These are phyloP conservation scores for Suhomyces coccinellae DNA, from an alignment of 1,139 yeast genomes.

Conservation along the genomic window DNA sequence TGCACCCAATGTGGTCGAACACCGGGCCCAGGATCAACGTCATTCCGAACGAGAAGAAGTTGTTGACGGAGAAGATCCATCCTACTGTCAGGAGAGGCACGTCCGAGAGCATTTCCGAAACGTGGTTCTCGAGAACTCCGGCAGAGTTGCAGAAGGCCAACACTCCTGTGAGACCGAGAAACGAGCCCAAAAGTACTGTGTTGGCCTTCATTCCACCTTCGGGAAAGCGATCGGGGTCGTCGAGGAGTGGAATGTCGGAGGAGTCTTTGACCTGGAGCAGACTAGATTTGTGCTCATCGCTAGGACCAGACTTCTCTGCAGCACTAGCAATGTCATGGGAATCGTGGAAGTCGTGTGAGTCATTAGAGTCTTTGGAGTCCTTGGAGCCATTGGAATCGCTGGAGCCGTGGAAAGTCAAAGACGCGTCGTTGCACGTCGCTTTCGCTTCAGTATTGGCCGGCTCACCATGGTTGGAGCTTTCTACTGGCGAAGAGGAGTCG, in stretches of 20 bases:
- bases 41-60: conserved; percentile 31
- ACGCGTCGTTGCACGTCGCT: too few species aligned
- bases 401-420: too few species aligned
- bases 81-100: conserved; percentile 27
- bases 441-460: too few species aligned
- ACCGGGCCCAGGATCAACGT: conserved; percentile 28
- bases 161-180: conserved; percentile 27
- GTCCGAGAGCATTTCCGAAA: conserved; percentile 21
- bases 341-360: background rate
- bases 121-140: conserved; percentile 31
- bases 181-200: conserved; percentile 25
- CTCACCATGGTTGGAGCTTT: too few species aligned
- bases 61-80: conserved; percentile 36
- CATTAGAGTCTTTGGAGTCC: background rate
- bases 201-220: conserved; percentile 28
- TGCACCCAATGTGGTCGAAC: conserved; percentile 27
- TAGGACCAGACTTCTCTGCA: background rate
- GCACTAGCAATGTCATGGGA: background rate
- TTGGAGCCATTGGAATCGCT: too few species aligned
- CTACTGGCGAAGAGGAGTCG: too few species aligned
- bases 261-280: background rate
- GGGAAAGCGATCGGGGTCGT: conserved; percentile 26
- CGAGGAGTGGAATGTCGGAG: conserved; percentile 7
- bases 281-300: background rate
- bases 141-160: conserved; percentile 30